Percentiles rank a stretch among this genome's conserved stretches.
Evolutionary conservation across 306 rosid genomes (phyloP).

Genomic region (Quercus alba): DNA sequence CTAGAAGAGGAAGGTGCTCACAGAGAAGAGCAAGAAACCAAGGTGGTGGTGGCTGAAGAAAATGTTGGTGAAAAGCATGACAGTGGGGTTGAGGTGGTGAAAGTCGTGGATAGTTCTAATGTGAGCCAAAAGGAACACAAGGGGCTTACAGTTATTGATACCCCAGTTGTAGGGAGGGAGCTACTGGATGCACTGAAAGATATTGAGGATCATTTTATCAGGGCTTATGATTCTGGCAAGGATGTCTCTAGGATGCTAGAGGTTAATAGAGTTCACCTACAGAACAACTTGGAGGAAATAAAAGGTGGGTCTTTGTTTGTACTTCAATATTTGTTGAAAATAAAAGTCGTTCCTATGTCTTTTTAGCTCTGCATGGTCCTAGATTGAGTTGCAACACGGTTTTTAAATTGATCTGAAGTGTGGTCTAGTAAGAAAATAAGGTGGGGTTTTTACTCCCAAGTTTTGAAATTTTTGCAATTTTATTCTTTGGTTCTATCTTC

Average conservation of each 20-base stretch:
- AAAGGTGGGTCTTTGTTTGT: slow-evolving; percentile 54
- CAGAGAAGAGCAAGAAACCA: slow-evolving; percentile 41
- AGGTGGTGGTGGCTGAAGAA: slow-evolving; percentile 43
- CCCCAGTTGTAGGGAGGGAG: slow-evolving; percentile 83
- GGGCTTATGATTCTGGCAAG: slow-evolving; percentile 80
- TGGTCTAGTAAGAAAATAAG: neutral
- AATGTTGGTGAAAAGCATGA: slow-evolving; percentile 32
- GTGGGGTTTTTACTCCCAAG: neutral
- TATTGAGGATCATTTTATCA: slow-evolving; percentile 64
- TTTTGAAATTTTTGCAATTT: neutral
- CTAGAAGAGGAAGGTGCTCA: slow-evolving; percentile 67
- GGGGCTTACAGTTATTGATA: slow-evolving; percentile 58
- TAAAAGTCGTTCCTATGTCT: neutral
- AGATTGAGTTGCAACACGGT: neutral
- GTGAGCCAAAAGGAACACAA: slow-evolving; percentile 44
- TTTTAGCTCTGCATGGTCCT: slow-evolving; percentile 10
- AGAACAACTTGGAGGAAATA: slow-evolving; percentile 78
- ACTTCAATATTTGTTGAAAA: neutral
- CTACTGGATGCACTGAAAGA: slow-evolving; percentile 87
- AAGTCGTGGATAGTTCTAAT: slow-evolving; percentile 35
- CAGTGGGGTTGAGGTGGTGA: slow-evolving; percentile 42
- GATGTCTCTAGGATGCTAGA: slow-evolving; percentile 86
- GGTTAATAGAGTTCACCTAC: slow-evolving; percentile 78
- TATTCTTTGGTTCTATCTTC: neutral
- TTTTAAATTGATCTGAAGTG: slow-evolving; percentile 14